These are phyloP conservation scores for Isatis lusitanica DNA, from an alignment of 441 rosid genomes.

Conservation along the genomic window DNA sequence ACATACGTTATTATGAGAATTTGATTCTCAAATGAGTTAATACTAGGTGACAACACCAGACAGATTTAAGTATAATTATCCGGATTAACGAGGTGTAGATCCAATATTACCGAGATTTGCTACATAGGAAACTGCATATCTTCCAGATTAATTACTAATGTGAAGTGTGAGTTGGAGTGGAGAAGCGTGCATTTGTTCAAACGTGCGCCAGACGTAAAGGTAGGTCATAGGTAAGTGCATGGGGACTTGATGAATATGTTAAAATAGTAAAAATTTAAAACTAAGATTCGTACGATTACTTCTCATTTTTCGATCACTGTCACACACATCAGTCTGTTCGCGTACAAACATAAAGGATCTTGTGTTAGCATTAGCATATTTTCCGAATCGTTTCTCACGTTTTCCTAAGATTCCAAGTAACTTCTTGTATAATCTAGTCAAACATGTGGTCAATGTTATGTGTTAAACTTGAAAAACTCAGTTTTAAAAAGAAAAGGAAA, in stretches of 20 bases:
- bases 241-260: background rate
- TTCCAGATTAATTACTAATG: background rate
- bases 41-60: background rate
- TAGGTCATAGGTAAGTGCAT: background rate
- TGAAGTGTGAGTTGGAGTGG: constrained; percentile 1
- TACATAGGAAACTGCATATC: background rate
- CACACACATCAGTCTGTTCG: background rate
- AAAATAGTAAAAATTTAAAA: background rate
- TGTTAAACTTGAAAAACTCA: background rate
- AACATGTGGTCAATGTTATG: background rate
- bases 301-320: background rate
- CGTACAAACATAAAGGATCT: background rate
- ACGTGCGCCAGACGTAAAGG: constrained; percentile 1
- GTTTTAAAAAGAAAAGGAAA: background rate
- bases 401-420: background rate
- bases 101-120: background rate
- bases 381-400: background rate
- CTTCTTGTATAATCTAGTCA: background rate
- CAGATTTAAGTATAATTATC: background rate
- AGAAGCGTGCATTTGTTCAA: constrained; percentile 1
- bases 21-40: background rate
- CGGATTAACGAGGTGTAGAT: constrained; percentile 4
- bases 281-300: background rate
- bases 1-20: background rate
- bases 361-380: background rate